Evolutionary conservation across 495 filamentous ascomycete species (phyloP).

Genomic region (Penicillium longicatenatum): DNA sequence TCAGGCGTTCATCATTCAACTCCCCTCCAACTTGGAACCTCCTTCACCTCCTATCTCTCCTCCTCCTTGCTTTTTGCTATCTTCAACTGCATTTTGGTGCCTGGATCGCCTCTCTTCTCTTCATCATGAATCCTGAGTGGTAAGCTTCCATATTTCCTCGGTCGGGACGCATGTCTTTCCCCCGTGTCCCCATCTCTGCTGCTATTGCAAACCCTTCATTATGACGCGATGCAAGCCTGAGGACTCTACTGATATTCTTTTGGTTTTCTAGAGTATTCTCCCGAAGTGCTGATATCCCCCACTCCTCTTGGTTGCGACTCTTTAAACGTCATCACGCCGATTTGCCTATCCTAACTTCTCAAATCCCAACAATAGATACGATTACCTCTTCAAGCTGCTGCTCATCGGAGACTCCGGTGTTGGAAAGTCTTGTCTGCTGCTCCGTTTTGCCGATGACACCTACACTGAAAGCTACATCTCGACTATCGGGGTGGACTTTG

Average conservation of each 20-base stretch:
- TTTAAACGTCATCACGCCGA: conserved; percentile 15
- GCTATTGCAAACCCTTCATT: conserved; percentile 4
- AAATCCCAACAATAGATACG: conserved; percentile 70
- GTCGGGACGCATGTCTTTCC: conserved; percentile 10
- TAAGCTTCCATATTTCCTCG: conserved; percentile 49
- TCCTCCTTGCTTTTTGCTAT: conserved; percentile 13
- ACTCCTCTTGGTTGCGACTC: conserved; percentile 3
- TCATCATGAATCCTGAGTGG: conserved; percentile 91
- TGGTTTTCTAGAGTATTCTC: conserved; percentile 26
- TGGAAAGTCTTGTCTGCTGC: conserved; percentile 97
- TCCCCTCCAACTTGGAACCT: conserved; percentile 22
- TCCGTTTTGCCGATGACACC: conserved; percentile 98
- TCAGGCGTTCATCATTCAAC: conserved; percentile 33
- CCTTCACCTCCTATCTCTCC: conserved; percentile 17
- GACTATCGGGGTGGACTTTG: conserved; percentile 98
- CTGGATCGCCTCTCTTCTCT: conserved; percentile 3
- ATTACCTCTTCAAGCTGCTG: conserved; percentile 99
- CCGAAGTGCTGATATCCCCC: neutral
- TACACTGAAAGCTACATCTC: conserved; percentile 99
- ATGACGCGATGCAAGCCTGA: neutral
- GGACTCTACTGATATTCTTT: conserved; percentile 9
- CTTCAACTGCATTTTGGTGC: conserved; percentile 7
- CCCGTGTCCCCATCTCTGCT: conserved; percentile 20
- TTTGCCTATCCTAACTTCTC: conserved; percentile 31
- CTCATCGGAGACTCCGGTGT: conserved; percentile 99